Evolutionary conservation across 306 rosid species (phyloP).

Genomic region (Citrullus mucosospermus): DNA sequence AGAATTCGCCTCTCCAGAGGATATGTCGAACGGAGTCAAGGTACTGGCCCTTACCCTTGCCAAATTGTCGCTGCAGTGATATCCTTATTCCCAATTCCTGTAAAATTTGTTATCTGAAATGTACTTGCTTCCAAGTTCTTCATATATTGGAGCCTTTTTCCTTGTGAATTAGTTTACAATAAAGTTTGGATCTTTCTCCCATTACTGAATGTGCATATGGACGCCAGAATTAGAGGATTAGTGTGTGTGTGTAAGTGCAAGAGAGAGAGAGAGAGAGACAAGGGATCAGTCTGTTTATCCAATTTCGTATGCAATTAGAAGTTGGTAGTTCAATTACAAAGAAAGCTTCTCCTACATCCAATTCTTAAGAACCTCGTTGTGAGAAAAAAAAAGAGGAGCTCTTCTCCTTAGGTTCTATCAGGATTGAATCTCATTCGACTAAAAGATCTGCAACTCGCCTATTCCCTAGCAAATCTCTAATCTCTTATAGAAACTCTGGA

Average conservation of each 20-base stretch:
- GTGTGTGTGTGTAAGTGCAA: neutral
- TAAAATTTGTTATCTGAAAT: neutral
- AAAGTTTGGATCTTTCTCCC: neutral
- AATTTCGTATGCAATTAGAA: neutral
- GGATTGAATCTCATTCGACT: neutral
- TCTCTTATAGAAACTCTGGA: neutral
- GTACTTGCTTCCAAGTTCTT: neutral
- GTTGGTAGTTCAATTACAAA: neutral
- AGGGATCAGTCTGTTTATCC: neutral
- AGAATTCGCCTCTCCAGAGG: conserved; percentile 55
- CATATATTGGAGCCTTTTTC: neutral
- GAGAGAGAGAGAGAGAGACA: neutral
- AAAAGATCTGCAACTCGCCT: neutral
- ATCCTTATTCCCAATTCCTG: conserved; percentile 4
- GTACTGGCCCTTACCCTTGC: conserved; percentile 75
- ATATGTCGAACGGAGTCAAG: conserved; percentile 77
- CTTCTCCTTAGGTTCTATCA: neutral
- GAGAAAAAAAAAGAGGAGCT: neutral
- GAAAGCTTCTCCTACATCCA: neutral
- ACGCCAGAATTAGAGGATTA: neutral
- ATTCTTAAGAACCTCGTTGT: neutral
- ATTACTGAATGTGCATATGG: neutral
- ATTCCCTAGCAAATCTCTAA: neutral
- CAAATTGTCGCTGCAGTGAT: conserved; percentile 59
- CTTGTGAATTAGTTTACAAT: neutral